Conservation (phyloP, 2,329 filamentous ascomycete species). For the Furcasterigmium furcatum region DNA sequence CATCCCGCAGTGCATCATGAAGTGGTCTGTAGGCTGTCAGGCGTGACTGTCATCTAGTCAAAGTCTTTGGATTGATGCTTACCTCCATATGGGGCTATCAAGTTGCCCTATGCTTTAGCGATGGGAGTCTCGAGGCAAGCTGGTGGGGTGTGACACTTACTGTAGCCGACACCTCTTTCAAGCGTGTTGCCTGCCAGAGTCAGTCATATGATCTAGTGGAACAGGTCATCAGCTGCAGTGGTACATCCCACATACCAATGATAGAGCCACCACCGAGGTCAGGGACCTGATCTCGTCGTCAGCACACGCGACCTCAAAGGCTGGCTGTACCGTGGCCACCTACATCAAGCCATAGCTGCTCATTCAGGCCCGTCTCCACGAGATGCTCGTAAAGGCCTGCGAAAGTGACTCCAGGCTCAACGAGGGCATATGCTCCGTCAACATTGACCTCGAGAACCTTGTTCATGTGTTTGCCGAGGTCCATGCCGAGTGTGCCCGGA, state of each 20-base stretch:
- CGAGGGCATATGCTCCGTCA: constrained; percentile 32
- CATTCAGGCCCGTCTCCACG: constrained; percentile 26
- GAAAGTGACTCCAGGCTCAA: constrained; percentile 38
- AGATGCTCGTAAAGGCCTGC: constrained; percentile 27
- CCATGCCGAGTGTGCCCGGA: constrained; percentile 34
- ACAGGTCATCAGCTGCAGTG: no score
- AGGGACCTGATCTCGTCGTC: no score
- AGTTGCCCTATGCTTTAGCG: no score
- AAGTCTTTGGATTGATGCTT: no score
- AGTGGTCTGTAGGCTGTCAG: no score
- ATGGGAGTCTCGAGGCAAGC: no score
- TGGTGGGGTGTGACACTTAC: no score
- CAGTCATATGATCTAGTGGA: no score
- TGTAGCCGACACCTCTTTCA: no score
- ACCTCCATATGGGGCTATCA: constrained; percentile 36
- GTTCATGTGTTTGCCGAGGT: constrained; percentile 37
- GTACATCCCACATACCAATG: constrained; percentile 42
- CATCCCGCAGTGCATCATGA: constrained; percentile 33
- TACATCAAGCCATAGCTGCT: constrained; percentile 38
- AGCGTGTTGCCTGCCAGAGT: no score
- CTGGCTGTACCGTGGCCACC: constrained; percentile 36
- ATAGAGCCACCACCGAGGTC: no score
- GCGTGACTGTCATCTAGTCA: no score
- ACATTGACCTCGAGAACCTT: constrained; percentile 31
- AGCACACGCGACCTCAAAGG: constrained; percentile 38